Conservation (phyloP, 1,284 basidiomycete genomes). For the Ustilago trichophora region DNA sequence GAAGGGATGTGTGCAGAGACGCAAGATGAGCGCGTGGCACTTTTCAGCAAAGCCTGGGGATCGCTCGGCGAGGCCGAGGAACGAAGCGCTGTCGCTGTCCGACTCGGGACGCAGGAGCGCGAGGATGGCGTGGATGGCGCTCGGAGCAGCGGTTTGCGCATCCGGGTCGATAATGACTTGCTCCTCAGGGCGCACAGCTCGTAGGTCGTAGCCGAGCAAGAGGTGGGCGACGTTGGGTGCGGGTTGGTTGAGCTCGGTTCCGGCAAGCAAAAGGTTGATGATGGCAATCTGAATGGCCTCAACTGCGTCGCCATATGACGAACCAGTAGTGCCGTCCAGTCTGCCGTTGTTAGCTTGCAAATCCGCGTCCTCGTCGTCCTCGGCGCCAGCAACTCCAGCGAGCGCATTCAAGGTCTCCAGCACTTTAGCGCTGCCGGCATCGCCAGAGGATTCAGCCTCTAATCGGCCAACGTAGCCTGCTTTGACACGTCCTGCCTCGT, state of each 20-base stretch:
- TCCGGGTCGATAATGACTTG: conserved; percentile 70
- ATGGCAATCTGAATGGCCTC: conserved; percentile 81
- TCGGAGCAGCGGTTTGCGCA: conserved; percentile 67
- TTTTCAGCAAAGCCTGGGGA: conserved; percentile 83
- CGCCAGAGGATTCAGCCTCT: conserved; percentile 67
- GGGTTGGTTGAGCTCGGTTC: conserved; percentile 74
- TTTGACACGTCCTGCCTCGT: conserved; percentile 85
- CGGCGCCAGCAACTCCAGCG: conserved; percentile 64
- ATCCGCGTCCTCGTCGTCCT: conserved; percentile 73
- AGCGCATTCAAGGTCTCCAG: conserved; percentile 62
- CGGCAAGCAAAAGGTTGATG: conserved; percentile 84
- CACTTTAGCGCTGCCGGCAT: conserved; percentile 43
- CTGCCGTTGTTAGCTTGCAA: conserved; percentile 69
- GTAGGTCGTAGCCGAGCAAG: conserved; percentile 78
- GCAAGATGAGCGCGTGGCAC: conserved; percentile 82
- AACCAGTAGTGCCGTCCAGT: conserved; percentile 62
- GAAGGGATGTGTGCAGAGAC: conserved; percentile 83
- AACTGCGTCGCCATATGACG: conserved; percentile 59
- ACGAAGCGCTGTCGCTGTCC: conserved; percentile 16
- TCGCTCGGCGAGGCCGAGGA: conserved; percentile 45
- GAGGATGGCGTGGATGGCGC: conserved; percentile 79
- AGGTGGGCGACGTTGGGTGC: conserved; percentile 91
- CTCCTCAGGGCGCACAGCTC: conserved; percentile 69
- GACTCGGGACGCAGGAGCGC: conserved; percentile 37
- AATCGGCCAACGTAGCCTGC: conserved; percentile 80